Evolutionary conservation across 345 rosid species (phyloP).

Genomic region (Salix arbutifolia): DNA sequence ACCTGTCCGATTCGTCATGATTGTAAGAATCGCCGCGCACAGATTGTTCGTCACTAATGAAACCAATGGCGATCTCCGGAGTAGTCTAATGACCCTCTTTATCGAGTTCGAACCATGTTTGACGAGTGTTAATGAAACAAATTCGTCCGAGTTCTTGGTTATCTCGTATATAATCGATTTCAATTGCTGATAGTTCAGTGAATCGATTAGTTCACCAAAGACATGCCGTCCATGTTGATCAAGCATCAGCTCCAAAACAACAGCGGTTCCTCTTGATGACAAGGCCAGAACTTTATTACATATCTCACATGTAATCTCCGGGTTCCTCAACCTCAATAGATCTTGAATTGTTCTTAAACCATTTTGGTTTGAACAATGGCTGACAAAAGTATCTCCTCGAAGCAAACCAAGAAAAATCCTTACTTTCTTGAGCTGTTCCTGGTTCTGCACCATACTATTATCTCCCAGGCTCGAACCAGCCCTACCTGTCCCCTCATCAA

Average conservation of each 20-base stretch:
- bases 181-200: constrained; percentile 7
- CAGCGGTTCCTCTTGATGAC: not conserved
- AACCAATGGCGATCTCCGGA: not conserved
- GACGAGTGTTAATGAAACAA: not conserved
- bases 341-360: constrained; percentile 13
- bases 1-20: constrained; percentile 13
- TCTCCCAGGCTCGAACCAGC: not conserved
- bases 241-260: constrained; percentile 9
- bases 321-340: not conserved
- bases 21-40: not conserved
- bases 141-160: not conserved
- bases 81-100: constrained; percentile 12
- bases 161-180: not conserved
- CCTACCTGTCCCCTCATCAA: not conserved
- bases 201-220: constrained; percentile 18
- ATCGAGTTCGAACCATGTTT: constrained; percentile 18
- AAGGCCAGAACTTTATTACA: not conserved
- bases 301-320: not conserved
- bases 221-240: constrained; percentile 17
- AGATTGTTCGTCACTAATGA: not conserved
- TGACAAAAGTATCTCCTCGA: too few species aligned
- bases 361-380: not conserved
- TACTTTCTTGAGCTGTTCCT: not conserved
- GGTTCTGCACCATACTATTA: not conserved
- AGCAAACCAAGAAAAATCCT: not conserved